phyloP scores from a whole-genome alignment of 176 grass and related monocot genomes.

The Oryza rufipogon region DNA sequence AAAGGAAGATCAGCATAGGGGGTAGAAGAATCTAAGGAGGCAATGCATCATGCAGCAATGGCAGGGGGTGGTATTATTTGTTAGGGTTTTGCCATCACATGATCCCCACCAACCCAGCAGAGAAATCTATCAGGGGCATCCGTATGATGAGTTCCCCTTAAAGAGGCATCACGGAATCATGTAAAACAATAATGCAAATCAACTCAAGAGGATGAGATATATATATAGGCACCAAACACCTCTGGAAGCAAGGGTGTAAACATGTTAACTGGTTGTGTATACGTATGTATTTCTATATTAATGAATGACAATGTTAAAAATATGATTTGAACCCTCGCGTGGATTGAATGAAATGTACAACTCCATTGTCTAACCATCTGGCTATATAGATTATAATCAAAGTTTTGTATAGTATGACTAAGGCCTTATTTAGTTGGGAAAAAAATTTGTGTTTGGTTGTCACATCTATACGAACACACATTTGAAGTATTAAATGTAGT shows the following conservation, averaged over 20 bases:
- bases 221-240: neutral
- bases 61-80: constrained; percentile 20
- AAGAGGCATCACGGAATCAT: constrained; percentile 57
- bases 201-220: neutral
- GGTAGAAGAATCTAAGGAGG: constrained; percentile 45
- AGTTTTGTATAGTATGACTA: neutral
- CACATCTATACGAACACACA: too few species aligned
- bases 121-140: constrained; percentile 52
- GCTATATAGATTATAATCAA: neutral
- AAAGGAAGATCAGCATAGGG: constrained; percentile 54
- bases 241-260: neutral
- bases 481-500: too few species aligned
- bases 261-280: neutral
- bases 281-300: neutral
- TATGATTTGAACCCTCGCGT: neutral
- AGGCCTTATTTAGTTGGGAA: too few species aligned
- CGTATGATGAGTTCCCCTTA: constrained; percentile 54
- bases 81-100: constrained; percentile 53
- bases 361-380: neutral
- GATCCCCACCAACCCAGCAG: constrained; percentile 80
- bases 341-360: neutral
- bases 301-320: neutral
- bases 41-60: constrained; percentile 22
- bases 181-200: neutral
- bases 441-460: too few species aligned